phyloP scores from a whole-genome alignment of 2,329 filamentous ascomycete genomes.

The Ceratocystis papillata region DNA sequence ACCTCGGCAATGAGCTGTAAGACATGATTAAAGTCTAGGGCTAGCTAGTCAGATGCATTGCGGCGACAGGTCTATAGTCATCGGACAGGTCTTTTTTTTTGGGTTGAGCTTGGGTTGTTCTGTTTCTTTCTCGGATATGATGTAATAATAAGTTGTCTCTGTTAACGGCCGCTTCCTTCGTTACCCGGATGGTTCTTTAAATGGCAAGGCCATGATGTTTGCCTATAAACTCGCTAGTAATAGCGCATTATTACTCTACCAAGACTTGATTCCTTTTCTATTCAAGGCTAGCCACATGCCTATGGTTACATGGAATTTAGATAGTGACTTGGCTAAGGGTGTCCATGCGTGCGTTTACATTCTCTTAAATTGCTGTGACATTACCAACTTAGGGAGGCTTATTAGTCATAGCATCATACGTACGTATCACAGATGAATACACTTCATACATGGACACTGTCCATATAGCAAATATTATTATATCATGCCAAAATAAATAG shows the following conservation, averaged over 20 bases:
- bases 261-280: neutral
- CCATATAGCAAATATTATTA: neutral
- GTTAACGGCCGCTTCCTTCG: neutral
- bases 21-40: neutral
- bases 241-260: neutral
- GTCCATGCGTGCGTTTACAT: neutral
- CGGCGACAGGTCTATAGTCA: neutral
- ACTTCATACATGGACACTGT: neutral
- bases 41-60: neutral
- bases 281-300: neutral
- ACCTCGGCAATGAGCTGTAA: conserved; percentile 20
- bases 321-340: neutral
- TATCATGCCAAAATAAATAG: neutral
- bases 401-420: neutral
- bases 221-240: neutral
- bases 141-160: conserved; percentile 8
- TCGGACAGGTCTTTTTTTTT: conserved; percentile 7
- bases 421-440: too few relatives aligned
- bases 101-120: neutral
- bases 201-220: neutral
- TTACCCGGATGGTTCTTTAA: neutral
- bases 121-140: conserved; percentile 10
- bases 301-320: neutral
- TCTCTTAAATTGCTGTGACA: neutral
- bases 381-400: neutral